Conservation (phyloP, 164 flowering plant genomes). For the Pachysandra terminalis region DNA sequence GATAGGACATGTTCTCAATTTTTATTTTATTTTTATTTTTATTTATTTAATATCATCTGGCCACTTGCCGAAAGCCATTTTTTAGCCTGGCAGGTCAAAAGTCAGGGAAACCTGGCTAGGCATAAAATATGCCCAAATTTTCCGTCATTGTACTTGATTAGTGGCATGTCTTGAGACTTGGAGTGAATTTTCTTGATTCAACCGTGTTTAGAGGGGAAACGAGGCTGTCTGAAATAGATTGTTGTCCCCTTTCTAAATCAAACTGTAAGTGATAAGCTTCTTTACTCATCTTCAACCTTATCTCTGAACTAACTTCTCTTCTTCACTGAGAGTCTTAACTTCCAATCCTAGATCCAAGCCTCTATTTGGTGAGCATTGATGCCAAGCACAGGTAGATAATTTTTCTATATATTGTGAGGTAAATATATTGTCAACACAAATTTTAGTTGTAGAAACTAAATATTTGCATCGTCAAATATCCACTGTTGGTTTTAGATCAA, state of each 20-base stretch:
- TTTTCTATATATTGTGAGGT: no score
- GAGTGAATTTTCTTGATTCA: neutral
- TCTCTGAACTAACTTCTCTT: neutral
- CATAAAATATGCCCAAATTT: no score
- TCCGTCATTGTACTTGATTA: no score
- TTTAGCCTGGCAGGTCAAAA: neutral
- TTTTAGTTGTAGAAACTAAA: no score
- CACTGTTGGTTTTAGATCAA: no score
- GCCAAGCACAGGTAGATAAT: no score
- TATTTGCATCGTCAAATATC: no score
- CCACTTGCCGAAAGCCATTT: neutral
- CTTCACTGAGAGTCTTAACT: neutral
- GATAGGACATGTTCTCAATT: neutral
- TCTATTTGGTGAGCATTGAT: no score
- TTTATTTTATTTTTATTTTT: no score
- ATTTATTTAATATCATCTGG: no score
- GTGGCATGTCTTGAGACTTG: neutral
- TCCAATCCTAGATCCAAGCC: neutral
- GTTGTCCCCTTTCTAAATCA: neutral
- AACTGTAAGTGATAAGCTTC: neutral
- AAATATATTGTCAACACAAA: no score
- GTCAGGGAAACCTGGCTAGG: neutral
- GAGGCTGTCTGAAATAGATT: neutral
- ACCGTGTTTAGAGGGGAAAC: neutral
- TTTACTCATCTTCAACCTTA: neutral